These are phyloP conservation scores for Prunus mume DNA, from an alignment of 306 rosid species.

Conservation along the genomic window DNA sequence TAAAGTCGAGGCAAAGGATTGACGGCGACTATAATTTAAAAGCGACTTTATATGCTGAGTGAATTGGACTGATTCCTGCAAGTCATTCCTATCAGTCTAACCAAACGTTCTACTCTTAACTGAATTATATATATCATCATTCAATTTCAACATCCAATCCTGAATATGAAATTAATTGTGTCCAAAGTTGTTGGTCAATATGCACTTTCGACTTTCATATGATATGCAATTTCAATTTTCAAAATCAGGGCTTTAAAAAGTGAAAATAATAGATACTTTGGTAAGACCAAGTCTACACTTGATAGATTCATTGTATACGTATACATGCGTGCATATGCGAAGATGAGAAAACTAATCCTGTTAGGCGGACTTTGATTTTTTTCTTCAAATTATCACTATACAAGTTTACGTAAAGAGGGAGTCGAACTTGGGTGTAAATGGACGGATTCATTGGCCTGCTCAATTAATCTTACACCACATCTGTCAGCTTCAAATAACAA, in stretches of 20 bases:
- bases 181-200: not conserved
- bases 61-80: not conserved
- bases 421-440: no score
- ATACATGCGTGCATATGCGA: no score
- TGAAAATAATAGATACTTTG: not conserved
- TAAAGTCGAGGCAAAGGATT: not conserved
- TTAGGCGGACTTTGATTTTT: no score
- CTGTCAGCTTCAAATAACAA: no score
- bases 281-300: not conserved
- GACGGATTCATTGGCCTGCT: rapidly evolving
- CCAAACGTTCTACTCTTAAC: not conserved
- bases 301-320: no score
- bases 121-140: not conserved
- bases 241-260: not conserved
- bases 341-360: no score
- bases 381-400: no score
- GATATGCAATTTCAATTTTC: not conserved
- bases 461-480: rapidly evolving
- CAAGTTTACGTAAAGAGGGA: no score
- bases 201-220: not conserved
- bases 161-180: not conserved
- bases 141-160: no score
- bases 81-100: constrained; percentile 22
- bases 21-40: not conserved
- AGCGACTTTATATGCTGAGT: not conserved